Evolutionary conservation across 768 basidiomycete genomes (phyloP), one percentile per base, ranked within the genome.

Genomic region (Boletellus ananas): DNA sequence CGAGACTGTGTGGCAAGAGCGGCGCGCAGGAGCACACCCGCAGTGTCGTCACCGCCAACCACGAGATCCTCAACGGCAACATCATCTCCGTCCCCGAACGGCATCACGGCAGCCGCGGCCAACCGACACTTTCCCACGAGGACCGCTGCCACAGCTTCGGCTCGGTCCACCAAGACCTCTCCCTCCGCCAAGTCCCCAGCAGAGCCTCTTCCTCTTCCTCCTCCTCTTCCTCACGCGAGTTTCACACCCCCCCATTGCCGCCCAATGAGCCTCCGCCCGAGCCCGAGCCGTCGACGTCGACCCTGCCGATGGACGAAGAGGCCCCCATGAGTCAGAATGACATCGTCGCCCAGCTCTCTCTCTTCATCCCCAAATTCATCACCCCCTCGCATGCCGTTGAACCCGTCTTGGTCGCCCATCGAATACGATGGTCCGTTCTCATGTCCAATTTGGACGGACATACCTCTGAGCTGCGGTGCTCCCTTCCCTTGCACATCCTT

Each of bases 401-500:
- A 51, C 94, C 94, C 0, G 82, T 94, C 47, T 70, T 72, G 17
- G 75, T 93, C 18, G 75, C 75, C 2, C 91, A 98, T 69, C 84
- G 87, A 43, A 78, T 97, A 58, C 79, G 85, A 34, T 90, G 89
- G 89, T 79, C 66, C 14, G 86, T 91, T 54, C 72, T 84, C 45
- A 86, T 94, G 61, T 76, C 76, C 55, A 98, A 97, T 64, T 75
- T 77, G 7, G 95, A 97, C 63, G 94, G 94, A 0, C 95, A 97
- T 64, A 85, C 84, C 3, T 94, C 92, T 9, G 93, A 97, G 67
- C 76, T 98, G n/a, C 84, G 94, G 14, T 97, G 95, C 67, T 93
- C 93, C 1, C 76, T 97, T 6, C 95, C 95, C 0, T 69, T 98
- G 31, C 82, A 90, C 61, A 77, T 98, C 42, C 84, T 97, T 20